Conservation (phyloP, 179 eudicot species). For the Actinidia polygama region DNA sequence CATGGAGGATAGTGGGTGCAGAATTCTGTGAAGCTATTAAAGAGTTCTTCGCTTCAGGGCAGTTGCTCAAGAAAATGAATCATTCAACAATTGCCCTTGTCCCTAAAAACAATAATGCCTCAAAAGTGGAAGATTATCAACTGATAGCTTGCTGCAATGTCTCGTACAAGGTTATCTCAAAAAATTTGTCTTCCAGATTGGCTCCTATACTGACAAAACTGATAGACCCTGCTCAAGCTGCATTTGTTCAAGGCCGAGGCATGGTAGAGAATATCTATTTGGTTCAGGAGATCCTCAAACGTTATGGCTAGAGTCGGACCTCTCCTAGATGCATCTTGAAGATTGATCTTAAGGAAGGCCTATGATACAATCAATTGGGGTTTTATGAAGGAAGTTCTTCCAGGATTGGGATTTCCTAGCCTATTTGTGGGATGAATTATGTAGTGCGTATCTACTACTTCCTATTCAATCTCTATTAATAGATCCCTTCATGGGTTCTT, state of each 20-base stretch:
- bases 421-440: too few species aligned
- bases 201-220: neutral
- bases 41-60: too few species aligned
- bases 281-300: neutral
- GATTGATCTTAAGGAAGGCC: neutral
- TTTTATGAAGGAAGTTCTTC: neutral
- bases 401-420: neutral
- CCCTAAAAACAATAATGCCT: neutral
- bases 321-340: neutral
- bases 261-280: neutral
- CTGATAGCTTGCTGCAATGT: neutral
- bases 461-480: too few species aligned
- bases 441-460: too few species aligned
- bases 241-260: neutral
- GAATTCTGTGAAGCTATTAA: too few species aligned
- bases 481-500: too few species aligned
- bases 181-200: neutral
- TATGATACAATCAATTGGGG: neutral
- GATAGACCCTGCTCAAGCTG: neutral
- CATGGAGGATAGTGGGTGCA: too few species aligned
- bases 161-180: neutral
- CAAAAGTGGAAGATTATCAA: too few species aligned
- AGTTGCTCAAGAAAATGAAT: too few species aligned
- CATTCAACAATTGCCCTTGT: too few species aligned
- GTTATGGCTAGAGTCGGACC: too few species aligned